Evolutionary conservation across 495 filamentous ascomycete species (phyloP), one percentile per base, ranked within the genome.

Genomic region (Talaromyces trachyspermus): DNA sequence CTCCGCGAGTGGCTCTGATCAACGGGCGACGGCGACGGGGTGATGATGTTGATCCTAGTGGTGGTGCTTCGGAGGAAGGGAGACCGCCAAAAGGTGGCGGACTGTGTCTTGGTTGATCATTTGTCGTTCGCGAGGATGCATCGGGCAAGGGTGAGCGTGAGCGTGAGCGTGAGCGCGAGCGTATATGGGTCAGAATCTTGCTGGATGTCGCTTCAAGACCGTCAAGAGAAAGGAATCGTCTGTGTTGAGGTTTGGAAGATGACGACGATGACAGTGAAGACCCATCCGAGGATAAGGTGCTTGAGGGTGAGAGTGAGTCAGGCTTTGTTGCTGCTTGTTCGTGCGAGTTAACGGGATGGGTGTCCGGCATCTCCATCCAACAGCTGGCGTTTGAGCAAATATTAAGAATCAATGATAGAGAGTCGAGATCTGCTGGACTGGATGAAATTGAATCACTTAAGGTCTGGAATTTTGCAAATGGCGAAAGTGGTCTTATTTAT

Each of bases 341-440:
- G 19, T 46, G 17, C 14, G 30, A 46, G 9, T 46, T 30, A 22
- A 46, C 18, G 3, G 44, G 44, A 37, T 9, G 44, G 30, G 27
- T 37, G 44, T 46, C 44, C 22, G 44, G 30, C 44, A 46, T 46
- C 18, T 46, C 44, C 44, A 46, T 36, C 32, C 44, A 36, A 37
- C 30, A 22, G 19, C 4, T 25, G 30, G 43, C 29, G 19, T n/a
- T 30, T 20, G 14, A 43, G n/a, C n/a, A n/a, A n/a, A n/a, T n/a
- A n/a, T n/a, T n/a, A n/a, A n/a, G n/a, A n/a, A n/a, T n/a, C n/a
- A n/a, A n/a, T n/a, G n/a, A n/a, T n/a, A n/a, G n/a, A n/a, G n/a
- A n/a, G n/a, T n/a, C n/a, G n/a, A n/a, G n/a, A n/a, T n/a, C n/a
- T n/a, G n/a, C n/a, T n/a, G n/a, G n/a, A n/a, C n/a, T n/a, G n/a